Percentiles rank a stretch among this genome's conserved stretches.
Conservation (phyloP, 2,329 filamentous ascomycete species). For the Allantophomopsis cytisporea region DNA sequence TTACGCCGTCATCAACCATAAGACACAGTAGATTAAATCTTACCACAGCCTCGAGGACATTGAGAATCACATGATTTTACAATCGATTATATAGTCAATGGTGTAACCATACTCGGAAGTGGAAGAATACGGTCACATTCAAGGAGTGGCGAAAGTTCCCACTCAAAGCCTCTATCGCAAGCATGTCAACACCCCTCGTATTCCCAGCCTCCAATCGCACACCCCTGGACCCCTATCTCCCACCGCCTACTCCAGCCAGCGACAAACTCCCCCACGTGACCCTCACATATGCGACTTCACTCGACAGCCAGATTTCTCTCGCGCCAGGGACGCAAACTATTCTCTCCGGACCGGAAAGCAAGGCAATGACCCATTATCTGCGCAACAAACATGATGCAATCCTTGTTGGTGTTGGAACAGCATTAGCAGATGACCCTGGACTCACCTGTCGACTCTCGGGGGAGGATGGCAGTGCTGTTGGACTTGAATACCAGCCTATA, state of each 20-base stretch:
- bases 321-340: conserved; percentile 68
- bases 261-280: conserved; percentile 27
- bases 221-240: conserved; percentile 2
- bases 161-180: too few relatives aligned
- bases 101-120: too few relatives aligned
- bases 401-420: conserved; percentile 72
- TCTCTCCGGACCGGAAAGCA: conserved; percentile 71
- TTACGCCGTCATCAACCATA: too few relatives aligned
- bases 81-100: too few relatives aligned
- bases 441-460: conserved; percentile 68
- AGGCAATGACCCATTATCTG: conserved; percentile 87
- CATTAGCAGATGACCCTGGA: conserved; percentile 70
- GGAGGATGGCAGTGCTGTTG: conserved; percentile 30
- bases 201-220: background rate
- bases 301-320: conserved; percentile 69
- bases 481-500: conserved; percentile 50
- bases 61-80: too few relatives aligned
- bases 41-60: too few relatives aligned
- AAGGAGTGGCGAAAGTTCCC: too few relatives aligned
- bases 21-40: too few relatives aligned
- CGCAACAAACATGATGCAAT: conserved; percentile 75
- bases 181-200: background rate
- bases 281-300: conserved; percentile 80
- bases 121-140: too few relatives aligned
- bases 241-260: conserved; percentile 1